Base-by-base conservation (phyloP, 371 early-diverging fungal species). In the Homolaphlyctis polyrhiza region DNA sequence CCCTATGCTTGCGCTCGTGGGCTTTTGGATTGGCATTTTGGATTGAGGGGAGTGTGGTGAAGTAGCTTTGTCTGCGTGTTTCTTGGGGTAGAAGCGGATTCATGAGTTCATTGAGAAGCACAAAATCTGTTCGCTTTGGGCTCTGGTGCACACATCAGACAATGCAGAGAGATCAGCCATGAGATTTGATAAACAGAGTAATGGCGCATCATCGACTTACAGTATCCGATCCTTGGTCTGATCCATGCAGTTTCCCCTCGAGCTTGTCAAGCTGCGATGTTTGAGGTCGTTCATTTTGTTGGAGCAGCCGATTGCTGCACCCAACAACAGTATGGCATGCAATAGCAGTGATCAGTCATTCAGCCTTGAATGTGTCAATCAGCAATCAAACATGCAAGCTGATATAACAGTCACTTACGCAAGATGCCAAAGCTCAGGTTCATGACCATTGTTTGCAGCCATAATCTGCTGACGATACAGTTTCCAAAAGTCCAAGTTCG, bases 401-500 rank as follows among this genome's bases (percentile, higher is more conserved):
- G 39, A 39, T 11, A 18, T 8, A 8, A 18, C 3, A 47, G 8
- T 8, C 8, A 18, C 47, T 18, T 18, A 39, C 39, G 39, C 39
- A 8, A 39, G 11, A 18, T 47, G 18, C 47, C 47, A 47, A 18
- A 3, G 47, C 47, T 4, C 3, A 18, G 47, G 47, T 25, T 8
- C 18, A n/a, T n/a, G n/a, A n/a, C n/a, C n/a, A 25, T 47, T 47
- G 4, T 25, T 25, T n/a, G 3, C 47, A 18, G 47, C 8, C 47
- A n/a, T 47, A 18, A 47, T 47, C 47, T 47, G 3, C 18, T 47
- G n/a, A 25, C 47, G 47, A 25, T 47, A 47, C 23, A 76, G 47
- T 21, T 66, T 58, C 78, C 78, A 80, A 66, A 77, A 80, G 51
- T 80, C 78, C 0, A 80, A 43, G 1, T 27, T 49, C 6, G 71